Evolutionary conservation across 1,284 basidiomycete genomes (phyloP), one percentile per base, ranked within the genome.

Genomic region (Cutaneotrichosporon spelunceum): DNA sequence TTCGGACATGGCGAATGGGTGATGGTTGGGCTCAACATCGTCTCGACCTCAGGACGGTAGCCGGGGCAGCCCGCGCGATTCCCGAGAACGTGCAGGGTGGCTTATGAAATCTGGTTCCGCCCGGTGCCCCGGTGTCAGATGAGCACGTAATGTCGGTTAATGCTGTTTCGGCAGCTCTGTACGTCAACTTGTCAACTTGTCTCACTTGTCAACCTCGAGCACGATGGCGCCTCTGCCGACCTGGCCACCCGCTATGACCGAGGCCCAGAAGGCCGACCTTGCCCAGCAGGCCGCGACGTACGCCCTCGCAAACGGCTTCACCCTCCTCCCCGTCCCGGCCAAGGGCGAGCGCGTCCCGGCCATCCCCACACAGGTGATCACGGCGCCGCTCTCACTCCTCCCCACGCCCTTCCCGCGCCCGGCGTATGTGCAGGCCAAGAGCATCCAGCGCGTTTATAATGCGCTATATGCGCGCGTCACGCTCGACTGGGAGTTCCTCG

Each of bases 361-460:
- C 72, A 79, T 83, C 2, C 88, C 88, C 0, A 85, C 86, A 23
- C 84, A 86, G 7, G 87, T 87, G 0, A 91, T 94, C 67, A 90
- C 96, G 73, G 93, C 93, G 1, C 94, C 95, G 0, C 81, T 95
- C 70, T 85, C 92, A 1, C 83, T 98, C 55, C 84, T 95, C 66
- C 94, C 94, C 0, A 86, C 91, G 0, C 92, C 93, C 0, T 87
- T 97, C 67, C 94, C 95, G 0, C 83, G 87, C 19, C 57, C 73
- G 1, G 81, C 91, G 13, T 97, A 94, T 73, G 70, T 84, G 2
- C 82, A 84, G 21, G 91, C 90, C 0, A 79, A 84, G 61, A 73
- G 78, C 26, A 77, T 98, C 4, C 93, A 97, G 75, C 82, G 82
- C 0, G 78, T 85, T 0, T 98, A 94, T 78, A 96, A 97, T 77